These are phyloP conservation scores for Alternaria incomplexa DNA, from an alignment of 2,329 filamentous ascomycete species.

Conservation along the genomic window DNA sequence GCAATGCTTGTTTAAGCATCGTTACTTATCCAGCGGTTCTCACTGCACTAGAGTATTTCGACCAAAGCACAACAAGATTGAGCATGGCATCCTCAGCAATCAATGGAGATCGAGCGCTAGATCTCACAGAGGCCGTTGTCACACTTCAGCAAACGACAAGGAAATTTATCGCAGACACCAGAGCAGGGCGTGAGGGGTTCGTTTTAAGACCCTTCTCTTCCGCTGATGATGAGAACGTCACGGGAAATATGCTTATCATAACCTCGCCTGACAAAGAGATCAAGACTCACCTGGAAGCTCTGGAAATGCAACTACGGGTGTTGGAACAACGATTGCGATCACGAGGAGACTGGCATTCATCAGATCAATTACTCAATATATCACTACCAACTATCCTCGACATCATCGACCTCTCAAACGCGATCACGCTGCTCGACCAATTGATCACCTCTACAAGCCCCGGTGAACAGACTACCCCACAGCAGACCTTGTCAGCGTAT, in stretches of 20 bases:
- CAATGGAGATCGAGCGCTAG: neutral
- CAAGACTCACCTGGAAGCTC: neutral
- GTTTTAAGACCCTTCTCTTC: neutral
- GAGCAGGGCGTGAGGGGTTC: neutral
- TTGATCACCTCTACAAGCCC: slow-evolving; percentile 2
- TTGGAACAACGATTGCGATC: slow-evolving; percentile 3
- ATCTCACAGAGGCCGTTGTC: slow-evolving; percentile 1
- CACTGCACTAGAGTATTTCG: neutral
- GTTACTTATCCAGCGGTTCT: neutral
- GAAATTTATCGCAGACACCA: neutral
- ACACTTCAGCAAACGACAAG: neutral
- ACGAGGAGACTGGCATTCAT: slow-evolving; percentile 12
- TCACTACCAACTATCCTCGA: slow-evolving; percentile 12
- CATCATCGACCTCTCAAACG: slow-evolving; percentile 14
- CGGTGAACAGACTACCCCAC: slow-evolving; percentile 3
- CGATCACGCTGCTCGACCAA: slow-evolving; percentile 13
- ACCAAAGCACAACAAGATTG: neutral
- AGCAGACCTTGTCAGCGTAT: slow-evolving; percentile 4
- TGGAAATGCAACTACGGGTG: slow-evolving; percentile 1
- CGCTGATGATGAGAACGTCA: neutral
- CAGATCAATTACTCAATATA: neutral
- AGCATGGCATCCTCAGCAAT: neutral
- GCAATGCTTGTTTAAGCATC: neutral
- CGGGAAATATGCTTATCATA: neutral
- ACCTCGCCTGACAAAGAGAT: neutral